Evolutionary conservation across 2,329 filamentous ascomycete genomes (phyloP).

Genomic region (Venturia aucupariae): DNA sequence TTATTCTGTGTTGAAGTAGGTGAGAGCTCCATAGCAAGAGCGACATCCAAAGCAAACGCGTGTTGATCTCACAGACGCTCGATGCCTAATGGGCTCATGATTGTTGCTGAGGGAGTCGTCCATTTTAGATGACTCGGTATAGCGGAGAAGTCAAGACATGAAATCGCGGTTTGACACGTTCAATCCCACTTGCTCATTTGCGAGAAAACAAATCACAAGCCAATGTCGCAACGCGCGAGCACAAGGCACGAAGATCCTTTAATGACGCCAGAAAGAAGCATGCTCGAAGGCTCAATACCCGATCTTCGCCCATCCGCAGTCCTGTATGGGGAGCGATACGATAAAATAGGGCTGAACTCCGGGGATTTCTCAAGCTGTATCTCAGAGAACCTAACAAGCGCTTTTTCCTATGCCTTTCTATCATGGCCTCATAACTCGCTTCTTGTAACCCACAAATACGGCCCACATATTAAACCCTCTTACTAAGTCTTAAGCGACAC

Average conservation of each 20-base stretch:
- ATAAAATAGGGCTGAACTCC: not conserved
- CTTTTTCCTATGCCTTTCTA: not conserved
- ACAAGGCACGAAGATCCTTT: too few species aligned
- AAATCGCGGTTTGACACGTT: not conserved
- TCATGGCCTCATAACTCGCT: not conserved
- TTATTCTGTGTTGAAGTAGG: too few species aligned
- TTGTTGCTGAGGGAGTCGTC: not conserved
- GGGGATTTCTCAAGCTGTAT: not conserved
- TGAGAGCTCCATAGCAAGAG: too few species aligned
- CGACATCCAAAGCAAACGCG: not conserved
- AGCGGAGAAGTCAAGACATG: not conserved
- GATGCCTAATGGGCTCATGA: not conserved
- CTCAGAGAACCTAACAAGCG: not conserved
- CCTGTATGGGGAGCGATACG: not conserved
- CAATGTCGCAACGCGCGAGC: too few species aligned
- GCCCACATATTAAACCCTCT: not conserved
- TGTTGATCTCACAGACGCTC: not conserved
- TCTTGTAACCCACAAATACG: not conserved
- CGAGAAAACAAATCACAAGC: not conserved
- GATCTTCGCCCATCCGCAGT: not conserved
- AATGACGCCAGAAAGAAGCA: not conserved
- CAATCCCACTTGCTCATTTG: not conserved
- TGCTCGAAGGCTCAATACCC: not conserved
- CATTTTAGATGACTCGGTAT: not conserved
- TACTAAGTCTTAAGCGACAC: slow-evolving; percentile 55